These are phyloP conservation scores for Russula ochroleuca DNA, from an alignment of 768 basidiomycete species.

Conservation along the genomic window DNA sequence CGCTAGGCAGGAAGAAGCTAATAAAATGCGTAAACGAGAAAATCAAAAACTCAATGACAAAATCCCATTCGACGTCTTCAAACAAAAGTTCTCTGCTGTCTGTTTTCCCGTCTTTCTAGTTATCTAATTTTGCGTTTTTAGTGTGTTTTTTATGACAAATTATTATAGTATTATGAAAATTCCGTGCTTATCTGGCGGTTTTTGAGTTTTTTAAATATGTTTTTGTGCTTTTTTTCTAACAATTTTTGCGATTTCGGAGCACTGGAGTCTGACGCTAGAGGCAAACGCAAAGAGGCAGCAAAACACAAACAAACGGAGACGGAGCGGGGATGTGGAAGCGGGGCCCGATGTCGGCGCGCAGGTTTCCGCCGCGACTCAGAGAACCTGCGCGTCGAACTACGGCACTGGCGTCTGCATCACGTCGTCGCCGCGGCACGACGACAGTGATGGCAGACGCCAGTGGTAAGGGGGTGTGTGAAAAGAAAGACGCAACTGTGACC, in stretches of 20 bases:
- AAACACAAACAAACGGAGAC: background rate
- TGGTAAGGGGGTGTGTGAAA: background rate
- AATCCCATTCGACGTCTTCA: background rate
- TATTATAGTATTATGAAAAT: background rate
- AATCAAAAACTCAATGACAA: background rate
- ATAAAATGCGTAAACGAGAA: background rate
- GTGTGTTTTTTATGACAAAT: too few species aligned
- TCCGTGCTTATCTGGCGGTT: background rate
- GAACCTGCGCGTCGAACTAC: conserved; percentile 8
- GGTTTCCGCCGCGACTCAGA: conserved; percentile 21
- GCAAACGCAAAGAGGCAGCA: background rate
- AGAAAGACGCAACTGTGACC: conserved; percentile 8
- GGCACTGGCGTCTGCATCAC: conserved; percentile 14
- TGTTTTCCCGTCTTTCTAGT: too few species aligned
- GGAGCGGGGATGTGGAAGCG: background rate
- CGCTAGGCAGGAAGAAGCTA: too few species aligned
- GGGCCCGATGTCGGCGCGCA: conserved; percentile 6
- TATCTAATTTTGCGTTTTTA: background rate
- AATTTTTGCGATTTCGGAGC: background rate
- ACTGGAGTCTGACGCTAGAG: background rate
- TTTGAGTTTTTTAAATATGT: background rate
- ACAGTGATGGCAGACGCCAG: conserved; percentile 11
- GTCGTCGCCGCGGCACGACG: conserved; percentile 21
- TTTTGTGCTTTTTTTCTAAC: background rate
- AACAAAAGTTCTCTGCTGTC: too few species aligned